Evolutionary conservation across 495 filamentous ascomycete species (phyloP).

Genomic region (Podospora bellae-mahoneyi): DNA sequence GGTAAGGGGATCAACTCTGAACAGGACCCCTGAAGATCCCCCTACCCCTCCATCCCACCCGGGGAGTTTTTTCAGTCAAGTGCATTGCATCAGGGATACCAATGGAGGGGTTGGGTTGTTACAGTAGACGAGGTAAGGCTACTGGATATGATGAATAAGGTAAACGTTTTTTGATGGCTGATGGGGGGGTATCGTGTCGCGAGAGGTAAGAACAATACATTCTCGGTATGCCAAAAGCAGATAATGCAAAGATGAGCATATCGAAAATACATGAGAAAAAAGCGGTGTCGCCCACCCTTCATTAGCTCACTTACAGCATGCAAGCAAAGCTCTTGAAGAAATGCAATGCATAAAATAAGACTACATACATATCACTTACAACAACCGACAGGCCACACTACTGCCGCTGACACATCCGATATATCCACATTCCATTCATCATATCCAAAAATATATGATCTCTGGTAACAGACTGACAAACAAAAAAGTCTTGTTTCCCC

Average conservation of each 20-base stretch:
- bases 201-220: too few relatives aligned
- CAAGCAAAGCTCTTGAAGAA: background rate
- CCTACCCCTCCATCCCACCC: background rate
- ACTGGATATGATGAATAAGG: background rate
- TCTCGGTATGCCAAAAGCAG: background rate
- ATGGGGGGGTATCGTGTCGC: too few relatives aligned
- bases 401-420: background rate
- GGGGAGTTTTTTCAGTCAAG: background rate
- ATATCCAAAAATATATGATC: conserved; percentile 8
- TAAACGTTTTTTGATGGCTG: too few relatives aligned
- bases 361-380: background rate
- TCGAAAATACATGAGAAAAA: too few relatives aligned
- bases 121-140: background rate
- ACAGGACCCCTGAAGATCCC: background rate
- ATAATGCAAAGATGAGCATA: background rate
- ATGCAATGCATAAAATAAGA: background rate
- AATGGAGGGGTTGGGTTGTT: background rate
- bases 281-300: background rate
- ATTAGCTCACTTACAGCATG: background rate
- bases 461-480: background rate
- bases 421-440: background rate
- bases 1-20: background rate
- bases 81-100: background rate
- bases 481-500: background rate
- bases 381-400: background rate